Conservation (phyloP, 2,329 filamentous ascomycete genomes). For the Dothideomycetes sp. region DNA sequence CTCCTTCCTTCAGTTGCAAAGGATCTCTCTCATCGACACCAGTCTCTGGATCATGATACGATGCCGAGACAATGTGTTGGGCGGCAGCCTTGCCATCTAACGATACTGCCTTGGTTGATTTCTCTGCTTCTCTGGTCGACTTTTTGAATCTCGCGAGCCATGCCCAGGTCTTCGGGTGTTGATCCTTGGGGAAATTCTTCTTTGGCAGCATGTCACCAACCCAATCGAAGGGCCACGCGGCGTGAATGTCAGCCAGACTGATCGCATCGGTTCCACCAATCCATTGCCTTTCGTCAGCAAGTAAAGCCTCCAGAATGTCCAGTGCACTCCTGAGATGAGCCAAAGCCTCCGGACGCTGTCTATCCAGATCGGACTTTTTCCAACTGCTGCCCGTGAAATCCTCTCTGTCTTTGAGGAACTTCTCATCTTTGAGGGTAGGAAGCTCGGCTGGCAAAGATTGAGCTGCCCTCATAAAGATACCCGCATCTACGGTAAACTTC, state of each 20-base stretch:
- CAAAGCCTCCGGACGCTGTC: conserved; percentile 47
- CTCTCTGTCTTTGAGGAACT: conserved; percentile 51
- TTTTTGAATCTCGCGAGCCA: conserved; percentile 56
- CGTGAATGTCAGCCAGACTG: conserved; percentile 57
- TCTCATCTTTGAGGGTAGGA: conserved; percentile 47
- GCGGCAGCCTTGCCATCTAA: conserved; percentile 49
- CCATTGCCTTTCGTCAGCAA: conserved; percentile 60
- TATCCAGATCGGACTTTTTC: conserved; percentile 30
- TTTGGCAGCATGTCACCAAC: conserved; percentile 47
- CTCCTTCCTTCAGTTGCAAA: conserved; percentile 44
- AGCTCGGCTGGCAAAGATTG: conserved; percentile 49
- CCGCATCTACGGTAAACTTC: conserved; percentile 46
- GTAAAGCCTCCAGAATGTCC: conserved; percentile 51
- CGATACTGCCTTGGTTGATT: conserved; percentile 32
- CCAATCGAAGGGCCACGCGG: conserved; percentile 53
- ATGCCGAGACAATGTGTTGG: conserved; percentile 35
- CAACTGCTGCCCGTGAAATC: conserved; percentile 37
- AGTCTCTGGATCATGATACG: conserved; percentile 38
- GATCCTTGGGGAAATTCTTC: conserved; percentile 41
- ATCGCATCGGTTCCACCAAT: conserved; percentile 46
- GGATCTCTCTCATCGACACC: conserved; percentile 44
- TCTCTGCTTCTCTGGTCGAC: conserved; percentile 37
- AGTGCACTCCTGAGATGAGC: conserved; percentile 47
- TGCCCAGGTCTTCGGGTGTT: conserved; percentile 52
- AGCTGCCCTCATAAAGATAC: conserved; percentile 46